Percentiles rank a stretch among this genome's conserved stretches.
Evolutionary conservation across 208 protist species (phyloP).

Genomic region (Phytomonas francai): DNA sequence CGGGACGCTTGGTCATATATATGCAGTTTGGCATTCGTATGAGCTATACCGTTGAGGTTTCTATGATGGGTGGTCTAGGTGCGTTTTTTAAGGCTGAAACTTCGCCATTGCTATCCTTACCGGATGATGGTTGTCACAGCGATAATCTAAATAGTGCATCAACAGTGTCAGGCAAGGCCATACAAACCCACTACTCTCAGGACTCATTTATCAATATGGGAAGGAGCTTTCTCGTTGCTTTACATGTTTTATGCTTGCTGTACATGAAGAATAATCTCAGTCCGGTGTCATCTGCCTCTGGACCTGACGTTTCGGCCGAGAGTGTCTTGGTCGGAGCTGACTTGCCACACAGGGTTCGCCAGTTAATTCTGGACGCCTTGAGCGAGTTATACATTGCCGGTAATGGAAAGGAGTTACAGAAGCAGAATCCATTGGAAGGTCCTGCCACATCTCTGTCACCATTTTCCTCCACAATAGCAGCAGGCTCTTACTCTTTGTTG

Average conservation of each 20-base stretch:
- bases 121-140: background rate
- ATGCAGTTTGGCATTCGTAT: slow-evolving; percentile 88
- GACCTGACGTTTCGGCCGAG: background rate
- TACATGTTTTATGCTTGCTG: background rate
- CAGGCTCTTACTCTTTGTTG: background rate
- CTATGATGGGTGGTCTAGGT: slow-evolving; percentile 79
- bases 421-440: background rate
- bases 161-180: background rate
- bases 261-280: background rate
- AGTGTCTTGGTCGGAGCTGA: background rate
- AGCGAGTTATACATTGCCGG: background rate
- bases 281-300: background rate
- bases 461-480: background rate
- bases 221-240: background rate
- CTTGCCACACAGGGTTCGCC: background rate
- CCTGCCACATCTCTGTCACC: background rate
- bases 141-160: slow-evolving; percentile 1
- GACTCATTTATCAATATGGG: slow-evolving; percentile 1
- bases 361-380: background rate
- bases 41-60: slow-evolving; percentile 92
- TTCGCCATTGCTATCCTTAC: background rate
- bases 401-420: background rate
- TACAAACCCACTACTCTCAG: slow-evolving; percentile 2
- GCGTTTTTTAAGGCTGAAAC: slow-evolving; percentile 8
- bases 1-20: slow-evolving; percentile 89